Evolutionary conservation across 768 basidiomycete genomes (phyloP).

Genomic region (Amanita brunnescens): DNA sequence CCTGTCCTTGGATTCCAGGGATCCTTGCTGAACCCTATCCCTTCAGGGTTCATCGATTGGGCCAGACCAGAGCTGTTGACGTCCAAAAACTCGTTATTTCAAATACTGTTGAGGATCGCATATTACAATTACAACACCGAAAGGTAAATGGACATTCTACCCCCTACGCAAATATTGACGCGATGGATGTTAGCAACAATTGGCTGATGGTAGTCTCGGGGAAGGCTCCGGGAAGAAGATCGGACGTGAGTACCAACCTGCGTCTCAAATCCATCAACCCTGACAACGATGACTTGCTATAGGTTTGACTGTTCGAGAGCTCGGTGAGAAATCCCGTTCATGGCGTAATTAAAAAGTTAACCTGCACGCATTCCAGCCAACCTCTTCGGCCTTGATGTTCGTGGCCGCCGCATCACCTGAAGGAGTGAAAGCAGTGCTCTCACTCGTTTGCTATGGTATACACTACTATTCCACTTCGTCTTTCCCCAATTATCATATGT

Average conservation of each 20-base stretch:
- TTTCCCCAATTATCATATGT: neutral
- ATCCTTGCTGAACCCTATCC: neutral
- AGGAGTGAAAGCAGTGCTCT: neutral
- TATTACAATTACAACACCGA: constrained; percentile 52
- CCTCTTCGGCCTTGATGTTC: constrained; percentile 35
- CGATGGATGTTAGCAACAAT: constrained; percentile 28
- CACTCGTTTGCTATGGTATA: too few species aligned
- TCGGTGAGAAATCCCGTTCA: constrained; percentile 23
- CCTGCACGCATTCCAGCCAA: constrained; percentile 20
- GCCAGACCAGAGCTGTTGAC: constrained; percentile 41
- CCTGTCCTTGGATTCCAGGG: neutral
- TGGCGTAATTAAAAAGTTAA: neutral
- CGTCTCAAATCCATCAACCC: neutral
- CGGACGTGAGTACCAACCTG: constrained; percentile 29
- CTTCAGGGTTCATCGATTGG: constrained; percentile 43
- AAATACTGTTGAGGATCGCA: constrained; percentile 63
- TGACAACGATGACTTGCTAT: constrained; percentile 3
- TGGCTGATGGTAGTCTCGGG: constrained; percentile 54
- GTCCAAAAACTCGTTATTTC: constrained; percentile 50
- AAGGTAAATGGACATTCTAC: constrained; percentile 31
- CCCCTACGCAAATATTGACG: neutral
- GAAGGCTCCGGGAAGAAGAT: constrained; percentile 56
- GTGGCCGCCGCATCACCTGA: constrained; percentile 17
- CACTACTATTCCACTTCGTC: neutral
- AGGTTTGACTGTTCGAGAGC: constrained; percentile 41